Percentiles rank a stretch among this genome's conserved stretches.
These are phyloP conservation scores for Fomitiporia mediterranea DNA, from an alignment of 1,284 basidiomycete species.

Conservation along the genomic window DNA sequence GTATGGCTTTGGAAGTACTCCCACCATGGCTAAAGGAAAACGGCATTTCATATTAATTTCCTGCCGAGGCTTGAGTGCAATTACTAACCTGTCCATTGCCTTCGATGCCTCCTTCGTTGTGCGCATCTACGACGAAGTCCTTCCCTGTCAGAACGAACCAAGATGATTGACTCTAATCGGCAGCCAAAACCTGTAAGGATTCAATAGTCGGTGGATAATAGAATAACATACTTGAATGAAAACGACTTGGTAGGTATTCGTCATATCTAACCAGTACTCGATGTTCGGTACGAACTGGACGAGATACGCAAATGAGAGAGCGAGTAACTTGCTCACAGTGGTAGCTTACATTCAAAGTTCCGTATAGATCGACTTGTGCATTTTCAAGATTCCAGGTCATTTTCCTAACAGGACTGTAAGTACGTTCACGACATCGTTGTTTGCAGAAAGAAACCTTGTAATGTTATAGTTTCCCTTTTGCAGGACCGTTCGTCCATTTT, in stretches of 20 bases:
- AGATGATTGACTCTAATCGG: constrained; percentile 50
- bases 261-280: constrained; percentile 54
- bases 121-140: constrained; percentile 56
- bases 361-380: constrained; percentile 49
- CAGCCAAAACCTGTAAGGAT: background rate
- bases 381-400: constrained; percentile 54
- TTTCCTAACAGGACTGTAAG: constrained; percentile 36
- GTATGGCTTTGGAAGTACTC: constrained; percentile 41
- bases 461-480: constrained; percentile 12
- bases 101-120: constrained; percentile 55
- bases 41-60: background rate
- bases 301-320: too few species aligned
- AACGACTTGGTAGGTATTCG: constrained; percentile 54
- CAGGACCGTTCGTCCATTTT: constrained; percentile 25
- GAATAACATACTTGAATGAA: constrained; percentile 45
- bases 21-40: constrained; percentile 42
- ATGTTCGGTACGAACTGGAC: constrained; percentile 52
- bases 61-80: constrained; percentile 20
- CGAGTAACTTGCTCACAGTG: background rate
- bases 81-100: constrained; percentile 50
- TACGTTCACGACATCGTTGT: too few species aligned
- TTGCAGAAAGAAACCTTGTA: constrained; percentile 12
- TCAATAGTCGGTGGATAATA: background rate
- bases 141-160: constrained; percentile 60
- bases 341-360: constrained; percentile 43